Evolutionary conservation across 2,329 filamentous ascomycete species (phyloP).

Genomic region (Diaporthe vexans): DNA sequence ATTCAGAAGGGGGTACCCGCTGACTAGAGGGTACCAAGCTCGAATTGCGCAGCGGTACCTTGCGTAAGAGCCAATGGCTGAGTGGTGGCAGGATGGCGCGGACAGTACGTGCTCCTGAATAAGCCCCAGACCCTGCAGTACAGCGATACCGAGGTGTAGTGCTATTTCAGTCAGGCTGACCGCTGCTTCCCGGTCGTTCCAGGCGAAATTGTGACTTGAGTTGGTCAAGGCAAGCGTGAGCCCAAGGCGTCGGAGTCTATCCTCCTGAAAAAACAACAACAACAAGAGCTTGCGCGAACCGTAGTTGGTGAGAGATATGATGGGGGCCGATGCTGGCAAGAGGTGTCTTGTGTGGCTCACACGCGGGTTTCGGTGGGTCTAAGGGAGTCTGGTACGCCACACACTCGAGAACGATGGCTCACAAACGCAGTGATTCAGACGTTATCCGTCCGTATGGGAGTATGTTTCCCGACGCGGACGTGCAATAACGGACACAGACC

Average conservation of each 20-base stretch:
- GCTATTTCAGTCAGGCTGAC: not conserved
- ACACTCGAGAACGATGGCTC: not conserved
- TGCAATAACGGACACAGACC: not conserved
- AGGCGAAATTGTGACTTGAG: not conserved
- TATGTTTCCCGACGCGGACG: not conserved
- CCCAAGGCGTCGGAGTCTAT: not conserved
- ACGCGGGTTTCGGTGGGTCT: not conserved
- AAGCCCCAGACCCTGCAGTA: conserved; percentile 5
- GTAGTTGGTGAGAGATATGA: not conserved
- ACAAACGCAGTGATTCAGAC: not conserved
- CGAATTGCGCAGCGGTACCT: conserved; percentile 37
- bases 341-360: not conserved
- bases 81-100: conserved; percentile 22
- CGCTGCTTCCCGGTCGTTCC: not conserved
- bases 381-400: not conserved
- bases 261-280: not conserved
- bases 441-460: not conserved
- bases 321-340: not conserved
- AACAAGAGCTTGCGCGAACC: not conserved
- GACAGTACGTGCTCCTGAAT: conserved; percentile 14
- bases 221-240: not conserved
- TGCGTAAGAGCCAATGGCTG: conserved; percentile 15
- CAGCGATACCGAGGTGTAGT: conserved; percentile 1
- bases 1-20: conserved; percentile 33
- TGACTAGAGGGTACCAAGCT: conserved; percentile 31